Evolutionary conservation across 2,329 filamentous ascomycete species (phyloP).

Genomic region (Colletotrichum phormii): DNA sequence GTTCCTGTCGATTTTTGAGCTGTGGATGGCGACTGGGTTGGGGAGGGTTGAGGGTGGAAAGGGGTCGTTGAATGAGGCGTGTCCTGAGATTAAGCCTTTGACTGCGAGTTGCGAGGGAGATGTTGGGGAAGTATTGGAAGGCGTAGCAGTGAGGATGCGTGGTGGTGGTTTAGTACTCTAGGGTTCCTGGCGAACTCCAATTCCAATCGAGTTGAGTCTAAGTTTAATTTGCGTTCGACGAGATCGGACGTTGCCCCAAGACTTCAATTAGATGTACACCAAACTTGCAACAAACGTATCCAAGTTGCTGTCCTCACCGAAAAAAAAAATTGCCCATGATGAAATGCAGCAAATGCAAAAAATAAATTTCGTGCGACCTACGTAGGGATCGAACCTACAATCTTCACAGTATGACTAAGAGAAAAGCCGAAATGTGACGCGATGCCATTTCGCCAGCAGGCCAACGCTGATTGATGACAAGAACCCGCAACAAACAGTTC

Average conservation of each 20-base stretch:
- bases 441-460: slow-evolving; percentile 38
- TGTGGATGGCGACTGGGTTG: slow-evolving; percentile 37
- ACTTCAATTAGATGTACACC: too few species aligned
- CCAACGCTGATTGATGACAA: slow-evolving; percentile 6
- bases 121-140: slow-evolving; percentile 35
- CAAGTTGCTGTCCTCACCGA: background rate
- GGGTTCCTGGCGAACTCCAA: too few species aligned
- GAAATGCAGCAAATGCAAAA: background rate
- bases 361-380: slow-evolving; percentile 14
- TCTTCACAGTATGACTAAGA: slow-evolving; percentile 35
- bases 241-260: too few species aligned
- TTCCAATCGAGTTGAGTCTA: background rate
- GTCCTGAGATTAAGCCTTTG: slow-evolving; percentile 42
- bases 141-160: background rate
- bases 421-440: slow-evolving; percentile 36
- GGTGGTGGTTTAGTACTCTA: too few species aligned
- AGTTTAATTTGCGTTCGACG: background rate
- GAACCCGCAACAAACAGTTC: fast-evolving
- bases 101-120: slow-evolving; percentile 40
- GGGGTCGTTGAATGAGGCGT: slow-evolving; percentile 41
- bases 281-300: too few species aligned
- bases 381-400: slow-evolving; percentile 37
- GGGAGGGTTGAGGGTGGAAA: slow-evolving; percentile 33
- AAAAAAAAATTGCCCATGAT: background rate
- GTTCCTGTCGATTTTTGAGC: slow-evolving; percentile 39